Percentiles rank a stretch among this genome's conserved stretches.
Conservation (phyloP, 1,284 basidiomycete species). For the Vanrija sp. region DNA sequence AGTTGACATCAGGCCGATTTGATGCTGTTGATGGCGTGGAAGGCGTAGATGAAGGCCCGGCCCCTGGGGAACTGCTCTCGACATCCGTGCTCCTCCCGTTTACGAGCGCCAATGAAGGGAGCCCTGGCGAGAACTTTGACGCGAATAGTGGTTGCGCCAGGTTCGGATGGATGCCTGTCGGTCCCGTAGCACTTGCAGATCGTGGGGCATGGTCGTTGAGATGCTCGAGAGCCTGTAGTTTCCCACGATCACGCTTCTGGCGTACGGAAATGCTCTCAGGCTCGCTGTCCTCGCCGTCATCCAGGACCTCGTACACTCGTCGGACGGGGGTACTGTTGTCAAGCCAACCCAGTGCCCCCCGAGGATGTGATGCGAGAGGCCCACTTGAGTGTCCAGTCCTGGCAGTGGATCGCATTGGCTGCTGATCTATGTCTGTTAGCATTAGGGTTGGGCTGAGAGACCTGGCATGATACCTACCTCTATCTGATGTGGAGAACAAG, state of each 20-base stretch:
- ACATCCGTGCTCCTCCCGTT: too few species aligned
- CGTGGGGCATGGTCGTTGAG: constrained; percentile 10
- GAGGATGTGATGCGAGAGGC: too few species aligned
- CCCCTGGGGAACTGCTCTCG: too few species aligned
- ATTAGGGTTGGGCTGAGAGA: too few species aligned
- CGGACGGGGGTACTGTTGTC: too few species aligned
- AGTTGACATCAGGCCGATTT: background rate
- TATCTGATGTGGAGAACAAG: too few species aligned
- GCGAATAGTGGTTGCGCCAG: background rate
- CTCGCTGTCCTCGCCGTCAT: constrained; percentile 2
- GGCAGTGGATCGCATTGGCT: too few species aligned
- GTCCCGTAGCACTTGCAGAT: background rate
- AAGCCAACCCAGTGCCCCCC: too few species aligned
- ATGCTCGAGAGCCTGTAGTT: background rate
- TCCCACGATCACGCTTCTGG: background rate
- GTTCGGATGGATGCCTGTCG: background rate
- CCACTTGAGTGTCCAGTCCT: too few species aligned
- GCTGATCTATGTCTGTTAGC: too few species aligned
- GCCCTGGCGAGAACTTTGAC: background rate
- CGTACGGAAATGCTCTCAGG: background rate
- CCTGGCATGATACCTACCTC: too few species aligned
- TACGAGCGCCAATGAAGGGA: too few species aligned
- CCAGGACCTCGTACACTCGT: background rate
- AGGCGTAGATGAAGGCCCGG: background rate
- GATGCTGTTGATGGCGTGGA: background rate